Evolutionary conservation across 495 filamentous ascomycete species (phyloP), one percentile per base, ranked within the genome.

Genomic region (Niebla homalea): DNA sequence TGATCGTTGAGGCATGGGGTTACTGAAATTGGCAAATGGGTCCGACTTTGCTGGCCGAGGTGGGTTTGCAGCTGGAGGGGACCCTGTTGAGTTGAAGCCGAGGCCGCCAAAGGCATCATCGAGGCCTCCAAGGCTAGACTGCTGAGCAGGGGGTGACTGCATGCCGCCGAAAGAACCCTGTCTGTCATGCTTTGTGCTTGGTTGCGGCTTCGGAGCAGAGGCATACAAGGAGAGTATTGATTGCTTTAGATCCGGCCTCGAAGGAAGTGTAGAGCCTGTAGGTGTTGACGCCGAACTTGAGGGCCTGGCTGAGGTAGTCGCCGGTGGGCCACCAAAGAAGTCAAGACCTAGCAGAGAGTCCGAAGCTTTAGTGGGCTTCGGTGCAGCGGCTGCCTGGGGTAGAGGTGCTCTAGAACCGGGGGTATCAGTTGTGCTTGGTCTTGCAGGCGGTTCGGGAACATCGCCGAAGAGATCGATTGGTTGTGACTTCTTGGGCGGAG

Each of bases 141-240:
- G 56, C 22, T 71, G 69, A 54, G 62, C 52, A 22, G 70, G 46
- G 7, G 79, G 74, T 32, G 80, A 80, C 51, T 80, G 70, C 70
- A 86, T 73, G 42, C 76, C 76, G 36, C 85, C 84, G 60, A 87
- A 84, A 0, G 81, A 79, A 42, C 69, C 63, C 42, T 75, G 76
- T 22, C 81, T 80, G 52, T 76, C 74, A 50, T 75, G 70, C 49
- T 76, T 70, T 35, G 64, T 60, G 46, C 76, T 78, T 10, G 72
- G 73, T 56, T 83, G 82, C 36, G 80, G 75, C 51, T 77, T 74
- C 16, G 83, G 85, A 37, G 85, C 82, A 37, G 89, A 87, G 35
- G 92, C 85, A 61, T 98, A 98, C 7, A 98, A 72, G 2, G 93
- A 97, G 11, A 98, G 68, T 49, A 98, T 98, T 12, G 90, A 96